Evolutionary conservation across 495 filamentous ascomycete genomes (phyloP), one percentile per base, ranked within the genome.

Genomic region (Echria macrotheca): DNA sequence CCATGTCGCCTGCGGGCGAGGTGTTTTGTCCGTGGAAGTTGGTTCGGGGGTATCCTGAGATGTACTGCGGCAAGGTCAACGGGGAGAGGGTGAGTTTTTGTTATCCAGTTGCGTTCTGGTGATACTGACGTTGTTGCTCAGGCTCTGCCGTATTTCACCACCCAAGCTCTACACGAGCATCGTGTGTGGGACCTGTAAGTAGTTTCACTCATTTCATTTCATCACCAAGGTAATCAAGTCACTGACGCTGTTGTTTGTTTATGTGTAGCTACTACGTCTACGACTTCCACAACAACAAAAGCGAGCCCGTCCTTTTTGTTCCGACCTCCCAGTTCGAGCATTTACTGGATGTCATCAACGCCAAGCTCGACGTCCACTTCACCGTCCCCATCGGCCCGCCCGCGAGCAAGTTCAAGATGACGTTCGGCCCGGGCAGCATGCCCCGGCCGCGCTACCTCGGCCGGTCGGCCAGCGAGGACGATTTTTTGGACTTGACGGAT

Each of bases 171-270:
- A 53, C 54, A 74, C 2, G 37, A 55, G 22, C 48, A 55, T 1
- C 71, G 78, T 2, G 49, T 65, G 29, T 95, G 87, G 89, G 83
- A 89, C 49, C 53, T 93, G 87, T 94, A 70, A 78, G 83, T 79
- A 14, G 7, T 25, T 22, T 25, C 2, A 29, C 15, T 5, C 31
- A n/a, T 32, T 8, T 14, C n/a, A n/a, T 0, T 21, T 23, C 3
- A 25, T 26, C 19, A 3, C 41, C n/a, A 14, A 17, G 2, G 0
- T 37, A 15, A 5, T 31, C 25, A n/a, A n/a, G n/a, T n/a, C n/a
- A n/a, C n/a, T n/a, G n/a, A n/a, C n/a, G n/a, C n/a, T n/a, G n/a
- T n/a, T n/a, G n/a, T n/a, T n/a, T n/a, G n/a, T n/a, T n/a, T n/a
- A n/a, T n/a, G n/a, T n/a, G n/a, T n/a, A n/a, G n/a, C n/a, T 89